Percentiles rank a stretch among this genome's conserved stretches.
Conservation (phyloP, 1,284 basidiomycete species). For the Ustilago tritici region DNA sequence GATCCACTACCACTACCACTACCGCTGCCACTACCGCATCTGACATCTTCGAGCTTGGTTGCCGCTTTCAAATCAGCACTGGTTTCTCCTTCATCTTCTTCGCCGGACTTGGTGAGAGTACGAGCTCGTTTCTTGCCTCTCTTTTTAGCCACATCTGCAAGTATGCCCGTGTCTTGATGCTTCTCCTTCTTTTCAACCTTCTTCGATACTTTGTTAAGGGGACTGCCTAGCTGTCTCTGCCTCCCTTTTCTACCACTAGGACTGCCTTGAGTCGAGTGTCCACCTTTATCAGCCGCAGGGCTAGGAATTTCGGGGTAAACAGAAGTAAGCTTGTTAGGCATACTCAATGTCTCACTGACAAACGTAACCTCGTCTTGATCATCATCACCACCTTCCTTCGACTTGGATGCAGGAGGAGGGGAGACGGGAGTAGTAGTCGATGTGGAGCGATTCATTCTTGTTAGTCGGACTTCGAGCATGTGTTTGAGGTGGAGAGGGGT, state of each 20-base stretch:
- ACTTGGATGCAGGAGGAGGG: background rate
- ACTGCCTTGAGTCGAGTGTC: background rate
- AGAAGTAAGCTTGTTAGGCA: background rate
- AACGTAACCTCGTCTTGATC: conserved; percentile 17
- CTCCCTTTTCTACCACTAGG: no score
- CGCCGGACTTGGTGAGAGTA: background rate
- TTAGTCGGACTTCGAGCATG: background rate
- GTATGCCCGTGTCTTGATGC: background rate
- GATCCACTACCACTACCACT: background rate
- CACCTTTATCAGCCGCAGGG: background rate
- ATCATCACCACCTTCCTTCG: conserved; percentile 4
- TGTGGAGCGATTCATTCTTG: background rate
- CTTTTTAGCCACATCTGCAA: background rate
- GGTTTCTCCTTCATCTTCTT: background rate
- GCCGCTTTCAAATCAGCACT: background rate
- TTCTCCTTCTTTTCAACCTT: background rate
- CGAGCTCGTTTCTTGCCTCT: conserved; percentile 1
- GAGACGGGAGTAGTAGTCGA: conserved; percentile 11
- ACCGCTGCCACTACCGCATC: background rate
- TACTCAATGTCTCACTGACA: conserved; percentile 9
- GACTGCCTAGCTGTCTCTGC: no score
- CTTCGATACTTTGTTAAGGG: background rate
- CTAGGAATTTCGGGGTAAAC: background rate
- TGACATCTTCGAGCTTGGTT: background rate
- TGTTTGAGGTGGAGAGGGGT: background rate